These are phyloP conservation scores for Obelidium mucronatum DNA, from an alignment of 192 early-diverging fungal genomes.

Conservation along the genomic window DNA sequence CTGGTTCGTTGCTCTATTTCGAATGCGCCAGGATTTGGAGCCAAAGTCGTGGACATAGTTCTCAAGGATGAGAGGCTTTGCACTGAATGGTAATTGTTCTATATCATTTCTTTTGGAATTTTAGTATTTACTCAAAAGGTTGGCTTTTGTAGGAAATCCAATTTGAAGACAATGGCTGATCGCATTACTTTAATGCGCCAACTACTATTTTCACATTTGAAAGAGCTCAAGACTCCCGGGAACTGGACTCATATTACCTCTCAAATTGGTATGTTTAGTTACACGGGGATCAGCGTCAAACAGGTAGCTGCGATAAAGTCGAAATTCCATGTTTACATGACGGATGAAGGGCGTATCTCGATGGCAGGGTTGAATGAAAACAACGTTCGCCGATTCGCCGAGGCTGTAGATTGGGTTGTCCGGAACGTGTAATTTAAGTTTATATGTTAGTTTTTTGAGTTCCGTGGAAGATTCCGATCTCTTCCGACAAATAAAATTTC, in stretches of 20 bases:
- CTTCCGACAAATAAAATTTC: no score
- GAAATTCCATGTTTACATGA: conserved; percentile 93
- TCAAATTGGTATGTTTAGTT: conserved; percentile 99
- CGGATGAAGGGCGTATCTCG: conserved; percentile 90
- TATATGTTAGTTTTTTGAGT: no score
- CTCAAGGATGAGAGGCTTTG: conserved; percentile 82
- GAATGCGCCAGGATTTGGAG: conserved; percentile 90
- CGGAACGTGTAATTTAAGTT: conserved; percentile 69
- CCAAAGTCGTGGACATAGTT: conserved; percentile 83
- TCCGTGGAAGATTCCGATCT: no score
- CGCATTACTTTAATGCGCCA: conserved; percentile 92
- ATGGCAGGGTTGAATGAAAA: conserved; percentile 90
- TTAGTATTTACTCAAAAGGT: background rate
- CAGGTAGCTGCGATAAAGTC: conserved; percentile 83
- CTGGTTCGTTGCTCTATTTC: conserved; percentile 86
- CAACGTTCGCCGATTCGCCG: conserved; percentile 91
- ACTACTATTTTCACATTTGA: conserved; percentile 67
- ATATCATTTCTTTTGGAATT: conserved; percentile 27
- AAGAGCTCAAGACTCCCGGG: conserved; percentile 81
- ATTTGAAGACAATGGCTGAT: conserved; percentile 74
- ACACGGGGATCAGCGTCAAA: conserved; percentile 80
- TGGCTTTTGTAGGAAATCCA: conserved; percentile 10
- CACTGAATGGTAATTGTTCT: conserved; percentile 74
- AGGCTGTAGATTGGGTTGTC: conserved; percentile 89
- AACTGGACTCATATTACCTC: conserved; percentile 94